A percentile compares a stretch with the other conserved stretches of the same genome.
Evolutionary conservation across 1,139 yeast species (phyloP).

Genomic region (Debaryomycetaceae sp.): DNA sequence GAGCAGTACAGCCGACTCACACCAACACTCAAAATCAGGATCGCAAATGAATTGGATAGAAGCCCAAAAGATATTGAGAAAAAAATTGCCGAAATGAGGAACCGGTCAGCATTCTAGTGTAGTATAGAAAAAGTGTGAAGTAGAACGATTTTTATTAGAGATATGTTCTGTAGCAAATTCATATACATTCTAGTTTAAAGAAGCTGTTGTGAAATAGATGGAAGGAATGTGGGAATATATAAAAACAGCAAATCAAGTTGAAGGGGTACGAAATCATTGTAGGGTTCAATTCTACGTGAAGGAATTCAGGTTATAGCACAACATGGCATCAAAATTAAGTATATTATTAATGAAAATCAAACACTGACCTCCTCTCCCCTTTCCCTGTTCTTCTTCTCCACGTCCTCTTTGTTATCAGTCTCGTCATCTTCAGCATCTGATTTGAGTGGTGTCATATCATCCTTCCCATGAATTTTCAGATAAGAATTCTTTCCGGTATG

Average conservation of each 20-base stretch:
- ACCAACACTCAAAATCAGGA: slow-evolving; percentile 35
- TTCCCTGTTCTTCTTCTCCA: background rate
- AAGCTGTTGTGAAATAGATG: background rate
- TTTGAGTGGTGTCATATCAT: slow-evolving; percentile 16
- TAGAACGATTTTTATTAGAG: too few relatives aligned
- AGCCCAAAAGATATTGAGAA: slow-evolving; percentile 58
- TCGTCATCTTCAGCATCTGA: slow-evolving; percentile 8
- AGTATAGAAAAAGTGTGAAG: slow-evolving; percentile 3
- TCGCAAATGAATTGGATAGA: slow-evolving; percentile 55
- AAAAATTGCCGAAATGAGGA: slow-evolving; percentile 57
- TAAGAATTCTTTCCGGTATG: slow-evolving; percentile 7
- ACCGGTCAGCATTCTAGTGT: slow-evolving; percentile 39
- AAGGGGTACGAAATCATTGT: background rate
- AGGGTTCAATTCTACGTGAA: background rate
- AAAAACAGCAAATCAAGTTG: background rate
- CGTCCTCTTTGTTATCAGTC: slow-evolving; percentile 1
- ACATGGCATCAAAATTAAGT: background rate
- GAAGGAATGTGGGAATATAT: background rate
- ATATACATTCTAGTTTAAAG: slow-evolving; percentile 2
- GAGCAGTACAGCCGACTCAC: slow-evolving; percentile 50
- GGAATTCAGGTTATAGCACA: background rate
- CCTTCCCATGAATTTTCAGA: slow-evolving; percentile 5
- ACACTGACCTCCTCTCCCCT: slow-evolving; percentile 1
- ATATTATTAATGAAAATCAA: background rate
- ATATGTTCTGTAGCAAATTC: background rate